Conservation (phyloP, 352 stramenopile species). For the Phytopythium vexans region DNA sequence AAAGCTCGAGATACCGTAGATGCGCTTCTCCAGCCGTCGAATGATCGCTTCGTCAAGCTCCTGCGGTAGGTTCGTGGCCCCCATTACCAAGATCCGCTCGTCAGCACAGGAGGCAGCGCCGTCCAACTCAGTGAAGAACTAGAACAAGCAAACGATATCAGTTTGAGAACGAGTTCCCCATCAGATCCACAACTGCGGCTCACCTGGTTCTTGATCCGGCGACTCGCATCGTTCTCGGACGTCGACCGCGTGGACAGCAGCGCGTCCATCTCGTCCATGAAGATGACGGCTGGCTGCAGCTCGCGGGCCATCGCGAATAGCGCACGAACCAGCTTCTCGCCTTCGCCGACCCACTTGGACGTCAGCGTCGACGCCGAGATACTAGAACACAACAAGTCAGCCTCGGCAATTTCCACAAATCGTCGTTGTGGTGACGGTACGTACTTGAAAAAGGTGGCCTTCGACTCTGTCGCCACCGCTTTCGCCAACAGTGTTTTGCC, state of each 20-base stretch:
- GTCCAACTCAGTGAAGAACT: constrained; percentile 89
- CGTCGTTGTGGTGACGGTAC: not conserved
- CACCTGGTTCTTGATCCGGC: constrained; percentile 89
- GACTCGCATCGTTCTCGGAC: constrained; percentile 83
- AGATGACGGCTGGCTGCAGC: constrained; percentile 82
- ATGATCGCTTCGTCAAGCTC: constrained; percentile 88
- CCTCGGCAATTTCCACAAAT: constrained; percentile 6
- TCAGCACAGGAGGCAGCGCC: constrained; percentile 64
- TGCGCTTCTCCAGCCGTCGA: constrained; percentile 81
- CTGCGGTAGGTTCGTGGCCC: constrained; percentile 82
- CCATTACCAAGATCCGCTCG: constrained; percentile 86
- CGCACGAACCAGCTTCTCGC: constrained; percentile 93
- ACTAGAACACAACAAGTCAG: constrained; percentile 23
- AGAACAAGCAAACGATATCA: not conserved
- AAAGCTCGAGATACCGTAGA: constrained; percentile 58
- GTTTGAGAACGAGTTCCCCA: not conserved
- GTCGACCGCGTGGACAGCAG: constrained; percentile 69
- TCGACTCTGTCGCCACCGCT: constrained; percentile 77
- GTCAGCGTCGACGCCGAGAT: constrained; percentile 88
- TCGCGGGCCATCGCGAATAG: constrained; percentile 92
- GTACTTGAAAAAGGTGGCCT: constrained; percentile 84
- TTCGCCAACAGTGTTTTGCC: constrained; percentile 84
- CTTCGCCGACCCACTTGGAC: constrained; percentile 89
- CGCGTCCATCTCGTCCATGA: constrained; percentile 90
- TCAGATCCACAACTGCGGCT: not conserved